A percentile compares a stretch with the other conserved stretches of the same genome.
Evolutionary conservation across 257 asterid genomes (phyloP).

Genomic region (Haberlea rhodopensis): DNA sequence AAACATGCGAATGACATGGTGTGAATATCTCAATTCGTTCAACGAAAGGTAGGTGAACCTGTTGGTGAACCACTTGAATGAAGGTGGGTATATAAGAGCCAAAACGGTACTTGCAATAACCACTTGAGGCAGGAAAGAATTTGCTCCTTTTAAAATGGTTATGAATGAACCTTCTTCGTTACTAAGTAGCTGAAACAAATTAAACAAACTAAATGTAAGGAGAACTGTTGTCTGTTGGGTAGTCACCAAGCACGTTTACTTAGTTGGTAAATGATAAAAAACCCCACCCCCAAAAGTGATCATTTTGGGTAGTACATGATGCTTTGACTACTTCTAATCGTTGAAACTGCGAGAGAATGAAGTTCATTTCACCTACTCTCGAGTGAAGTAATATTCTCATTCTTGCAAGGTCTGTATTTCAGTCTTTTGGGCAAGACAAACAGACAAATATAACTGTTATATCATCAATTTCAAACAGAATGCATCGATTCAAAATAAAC

Average conservation of each 20-base stretch:
- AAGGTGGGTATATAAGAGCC: conserved; percentile 93
- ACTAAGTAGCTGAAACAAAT: conserved; percentile 24
- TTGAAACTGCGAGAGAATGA: too few relatives aligned
- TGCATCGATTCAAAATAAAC: too few relatives aligned
- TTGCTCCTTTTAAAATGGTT: conserved; percentile 69
- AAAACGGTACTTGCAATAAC: conserved; percentile 82
- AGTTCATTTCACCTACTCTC: too few relatives aligned
- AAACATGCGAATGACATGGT: conserved; percentile 7
- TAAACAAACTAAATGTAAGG: neutral
- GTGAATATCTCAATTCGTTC: neutral
- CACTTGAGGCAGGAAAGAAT: conserved; percentile 83
- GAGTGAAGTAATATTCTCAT: too few relatives aligned
- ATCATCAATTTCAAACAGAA: too few relatives aligned
- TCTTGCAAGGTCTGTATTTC: too few relatives aligned
- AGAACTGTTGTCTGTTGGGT: neutral
- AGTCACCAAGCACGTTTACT: neutral
- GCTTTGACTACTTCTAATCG: too few relatives aligned
- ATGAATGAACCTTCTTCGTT: conserved; percentile 29
- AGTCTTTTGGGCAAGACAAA: too few relatives aligned
- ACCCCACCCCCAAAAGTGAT: too few relatives aligned
- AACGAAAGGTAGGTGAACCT: conserved; percentile 44
- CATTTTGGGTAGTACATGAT: too few relatives aligned
- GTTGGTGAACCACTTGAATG: conserved; percentile 93
- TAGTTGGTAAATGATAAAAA: neutral
- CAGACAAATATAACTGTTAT: too few relatives aligned